These are phyloP conservation scores for Polygonum aviculare DNA, from an alignment of 148 eudicot species.

Conservation along the genomic window DNA sequence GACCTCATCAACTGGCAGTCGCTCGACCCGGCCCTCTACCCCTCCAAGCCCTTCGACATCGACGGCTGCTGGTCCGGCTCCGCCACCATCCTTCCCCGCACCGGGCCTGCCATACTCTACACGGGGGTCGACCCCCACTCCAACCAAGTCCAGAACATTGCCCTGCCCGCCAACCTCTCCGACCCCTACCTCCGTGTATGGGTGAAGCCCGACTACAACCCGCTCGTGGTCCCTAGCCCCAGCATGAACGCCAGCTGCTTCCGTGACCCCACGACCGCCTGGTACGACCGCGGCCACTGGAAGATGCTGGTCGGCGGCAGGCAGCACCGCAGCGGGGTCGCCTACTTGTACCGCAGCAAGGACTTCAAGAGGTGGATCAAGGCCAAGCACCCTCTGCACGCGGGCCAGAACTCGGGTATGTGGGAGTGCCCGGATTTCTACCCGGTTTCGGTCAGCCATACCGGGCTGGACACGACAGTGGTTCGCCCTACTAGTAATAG, in stretches of 20 bases:
- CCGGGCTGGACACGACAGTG: neutral
- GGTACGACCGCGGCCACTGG: constrained; percentile 29
- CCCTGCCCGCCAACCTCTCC: constrained; percentile 30
- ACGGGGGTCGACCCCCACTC: constrained; percentile 26
- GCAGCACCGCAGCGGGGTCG: constrained; percentile 32
- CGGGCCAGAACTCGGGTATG: constrained; percentile 27
- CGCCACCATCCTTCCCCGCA: constrained; percentile 34
- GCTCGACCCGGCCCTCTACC: constrained; percentile 31
- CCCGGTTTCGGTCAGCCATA: constrained; percentile 17
- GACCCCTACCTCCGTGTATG: constrained; percentile 36
- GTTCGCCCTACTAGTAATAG: neutral
- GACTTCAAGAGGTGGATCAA: constrained; percentile 37
- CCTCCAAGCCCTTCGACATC: constrained; percentile 32
- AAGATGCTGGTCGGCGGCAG: constrained; percentile 24
- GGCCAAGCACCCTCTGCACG: constrained; percentile 29
- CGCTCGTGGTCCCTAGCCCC: constrained; percentile 16
- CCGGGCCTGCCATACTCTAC: constrained; percentile 28
- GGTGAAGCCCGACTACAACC: constrained; percentile 34
- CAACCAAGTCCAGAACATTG: constrained; percentile 39
- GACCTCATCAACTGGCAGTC: constrained; percentile 44
- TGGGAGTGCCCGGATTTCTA: constrained; percentile 52
- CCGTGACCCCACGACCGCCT: constrained; percentile 48
- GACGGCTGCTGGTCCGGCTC: constrained; percentile 51
- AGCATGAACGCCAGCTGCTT: constrained; percentile 24
- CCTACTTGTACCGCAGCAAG: constrained; percentile 27